Conservation (phyloP, 140 eudicot species). For the Stevia rebaudiana region DNA sequence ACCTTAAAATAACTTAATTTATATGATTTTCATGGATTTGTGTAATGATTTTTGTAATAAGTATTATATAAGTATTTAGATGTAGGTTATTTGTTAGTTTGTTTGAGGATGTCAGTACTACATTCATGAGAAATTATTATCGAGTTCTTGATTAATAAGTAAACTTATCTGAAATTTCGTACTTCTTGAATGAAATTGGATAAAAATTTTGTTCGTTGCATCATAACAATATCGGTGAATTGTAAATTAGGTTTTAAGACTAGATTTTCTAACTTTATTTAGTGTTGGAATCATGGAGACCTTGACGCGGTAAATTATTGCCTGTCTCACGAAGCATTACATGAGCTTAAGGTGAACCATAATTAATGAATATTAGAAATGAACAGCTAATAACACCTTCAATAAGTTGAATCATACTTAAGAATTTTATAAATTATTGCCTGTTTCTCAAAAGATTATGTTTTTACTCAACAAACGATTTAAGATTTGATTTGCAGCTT, state of each 20-base stretch:
- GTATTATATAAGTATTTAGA: background rate
- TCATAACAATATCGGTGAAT: background rate
- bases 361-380: background rate
- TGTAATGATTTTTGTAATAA: background rate
- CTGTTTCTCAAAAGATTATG: background rate
- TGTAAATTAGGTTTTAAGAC: conserved; percentile 6
- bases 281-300: conserved; percentile 9
- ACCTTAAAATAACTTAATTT: background rate
- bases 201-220: background rate
- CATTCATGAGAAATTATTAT: background rate
- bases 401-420: background rate
- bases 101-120: background rate
- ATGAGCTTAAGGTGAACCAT: conserved; percentile 4
- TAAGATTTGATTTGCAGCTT: background rate
- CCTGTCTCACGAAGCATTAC: background rate
- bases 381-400: background rate
- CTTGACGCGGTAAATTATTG: background rate
- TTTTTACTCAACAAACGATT: background rate
- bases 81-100: no score
- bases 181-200: background rate
- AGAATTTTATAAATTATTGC: background rate
- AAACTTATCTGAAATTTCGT: background rate
- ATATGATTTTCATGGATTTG: background rate
- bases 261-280: background rate
- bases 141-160: background rate